phyloP scores from a whole-genome alignment of 2,329 filamentous ascomycete genomes.

The Aspergillus sp. region DNA sequence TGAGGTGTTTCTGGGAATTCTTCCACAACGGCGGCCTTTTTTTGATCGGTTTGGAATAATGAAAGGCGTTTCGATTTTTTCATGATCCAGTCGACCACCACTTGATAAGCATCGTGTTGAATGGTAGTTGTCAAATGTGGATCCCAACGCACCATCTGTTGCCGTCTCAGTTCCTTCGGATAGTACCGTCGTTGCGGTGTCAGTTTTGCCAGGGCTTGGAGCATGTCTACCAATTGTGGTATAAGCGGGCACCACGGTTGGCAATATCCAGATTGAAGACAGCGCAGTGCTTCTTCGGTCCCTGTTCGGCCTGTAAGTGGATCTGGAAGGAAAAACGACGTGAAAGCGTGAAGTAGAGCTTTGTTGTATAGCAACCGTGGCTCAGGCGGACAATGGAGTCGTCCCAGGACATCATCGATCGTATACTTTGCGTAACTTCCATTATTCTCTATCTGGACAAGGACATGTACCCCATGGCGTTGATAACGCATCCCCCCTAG shows the following conservation, averaged over 20 bases:
- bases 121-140: slow-evolving; percentile 30
- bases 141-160: slow-evolving; percentile 45
- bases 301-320: slow-evolving; percentile 56
- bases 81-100: not conserved
- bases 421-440: slow-evolving; percentile 47
- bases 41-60: not conserved
- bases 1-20: not conserved
- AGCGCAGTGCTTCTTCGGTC: slow-evolving; percentile 54
- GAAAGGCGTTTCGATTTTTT: not conserved
- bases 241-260: slow-evolving; percentile 45
- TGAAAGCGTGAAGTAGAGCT: slow-evolving; percentile 56
- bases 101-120: slow-evolving; percentile 32
- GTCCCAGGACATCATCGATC: slow-evolving; percentile 52
- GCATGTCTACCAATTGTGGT: slow-evolving; percentile 1
- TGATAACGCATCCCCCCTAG: slow-evolving; percentile 33
- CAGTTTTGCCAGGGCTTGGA: slow-evolving; percentile 27
- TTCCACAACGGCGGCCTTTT: not conserved
- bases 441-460: slow-evolving; percentile 31
- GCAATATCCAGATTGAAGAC: slow-evolving; percentile 46
- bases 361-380: slow-evolving; percentile 52
- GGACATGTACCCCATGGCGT: slow-evolving; percentile 39
- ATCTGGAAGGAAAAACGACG: slow-evolving; percentile 56
- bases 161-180: slow-evolving; percentile 32
- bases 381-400: slow-evolving; percentile 55
- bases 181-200: slow-evolving; percentile 41